Evolutionary conservation across 257 asterid genomes (phyloP).

Genomic region (Primulina tabacum): DNA sequence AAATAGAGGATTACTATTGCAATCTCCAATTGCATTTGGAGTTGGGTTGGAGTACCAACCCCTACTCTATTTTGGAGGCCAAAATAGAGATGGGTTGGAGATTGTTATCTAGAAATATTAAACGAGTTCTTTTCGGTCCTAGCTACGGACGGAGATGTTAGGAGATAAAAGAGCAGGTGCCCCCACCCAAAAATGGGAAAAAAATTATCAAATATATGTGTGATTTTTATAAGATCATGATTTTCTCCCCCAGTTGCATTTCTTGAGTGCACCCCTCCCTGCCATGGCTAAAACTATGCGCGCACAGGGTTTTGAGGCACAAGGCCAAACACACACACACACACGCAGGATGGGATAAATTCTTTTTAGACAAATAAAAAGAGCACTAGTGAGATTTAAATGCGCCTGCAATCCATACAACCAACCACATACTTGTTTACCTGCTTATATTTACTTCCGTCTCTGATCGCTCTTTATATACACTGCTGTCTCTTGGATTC

Average conservation of each 20-base stretch:
- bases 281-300: constrained; percentile 12
- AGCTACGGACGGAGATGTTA: too few species aligned
- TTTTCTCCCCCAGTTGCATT: neutral
- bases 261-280: neutral
- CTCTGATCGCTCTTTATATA: constrained; percentile 41
- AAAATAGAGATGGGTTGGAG: too few species aligned
- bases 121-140: neutral
- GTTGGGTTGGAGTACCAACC: too few species aligned
- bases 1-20: too few species aligned
- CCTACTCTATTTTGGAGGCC: too few species aligned
- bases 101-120: constrained; percentile 17
- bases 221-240: too few species aligned
- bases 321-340: constrained; percentile 1
- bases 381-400: constrained; percentile 32
- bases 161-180: too few species aligned
- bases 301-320: neutral
- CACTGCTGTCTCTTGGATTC: constrained; percentile 25
- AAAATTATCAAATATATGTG: too few species aligned
- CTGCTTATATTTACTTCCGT: constrained; percentile 61
- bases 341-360: neutral
- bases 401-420: constrained; percentile 52
- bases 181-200: too few species aligned
- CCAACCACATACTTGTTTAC: constrained; percentile 68
- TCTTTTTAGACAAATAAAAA: constrained; percentile 3
- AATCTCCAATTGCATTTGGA: too few species aligned